Base-by-base conservation (phyloP, 1,284 basidiomycete genomes). In the Melampsora larici-populina region DNA sequence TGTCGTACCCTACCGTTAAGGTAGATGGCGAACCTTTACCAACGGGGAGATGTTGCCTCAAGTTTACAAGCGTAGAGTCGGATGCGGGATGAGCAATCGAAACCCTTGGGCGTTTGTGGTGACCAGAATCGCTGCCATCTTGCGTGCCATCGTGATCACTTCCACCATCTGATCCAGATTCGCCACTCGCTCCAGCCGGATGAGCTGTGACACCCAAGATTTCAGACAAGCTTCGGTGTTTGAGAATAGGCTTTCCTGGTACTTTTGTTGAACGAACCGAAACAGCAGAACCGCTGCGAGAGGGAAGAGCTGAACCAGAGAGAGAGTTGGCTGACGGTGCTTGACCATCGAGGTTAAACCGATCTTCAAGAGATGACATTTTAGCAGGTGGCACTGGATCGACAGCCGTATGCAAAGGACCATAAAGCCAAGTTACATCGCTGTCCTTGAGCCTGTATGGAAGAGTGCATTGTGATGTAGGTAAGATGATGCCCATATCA, bases 361-460 rank as follows among this genome's bases (percentile, higher is more conserved):
- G 84, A 43, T 88, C 87, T 60, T 86, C 85, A n/a, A 86, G 84
- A 8, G 87, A 85, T 2, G 88, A 84, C 6, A 86, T 83, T 81
- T 85, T 86, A 21, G 86, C 84, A 4, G 87, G 85, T 0, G 87
- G 87, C 7, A 88, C 87, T 2, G 88, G 86, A 81, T 94, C 92
- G 78, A 90, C 88, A 60, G 92, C 93, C 1, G 93, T 93, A 84
- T 99, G 97, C 0, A 99, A 86, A 18, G 97, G 97, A 0, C 96
- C 96, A 82, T 99, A 99, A 1, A 99, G 88, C 96, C 97, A 99
- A 15, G 97, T 99, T 40, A 99, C 96, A 84, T 99, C 96, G 33
- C 93, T 95, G 85, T 99, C 97, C 84, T 99, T 99, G 81, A 99
- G 89, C 96, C 96, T 99, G 86, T 17, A 43, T 4, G 70, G 70